Evolutionary conservation across 192 early-diverging fungal species (phyloP).

Genomic region (Lobosporangium transversale): DNA sequence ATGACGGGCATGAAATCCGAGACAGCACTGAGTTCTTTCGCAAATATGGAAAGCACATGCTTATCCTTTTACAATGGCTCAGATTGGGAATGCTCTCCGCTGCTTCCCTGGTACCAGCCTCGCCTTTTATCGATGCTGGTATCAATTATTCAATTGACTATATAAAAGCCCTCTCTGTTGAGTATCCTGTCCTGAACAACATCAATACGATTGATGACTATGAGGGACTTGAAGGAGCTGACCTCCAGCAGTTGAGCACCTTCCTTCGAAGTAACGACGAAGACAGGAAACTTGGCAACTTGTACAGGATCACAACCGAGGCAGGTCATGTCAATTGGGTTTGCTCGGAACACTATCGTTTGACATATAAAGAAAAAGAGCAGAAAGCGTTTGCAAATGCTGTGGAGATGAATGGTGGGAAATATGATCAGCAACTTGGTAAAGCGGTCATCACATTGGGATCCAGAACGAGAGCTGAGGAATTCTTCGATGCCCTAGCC

Average conservation of each 20-base stretch:
- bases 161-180: background rate
- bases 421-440: background rate
- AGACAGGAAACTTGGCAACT: too few relatives aligned
- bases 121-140: background rate
- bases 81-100: too few relatives aligned
- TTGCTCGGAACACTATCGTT: too few relatives aligned
- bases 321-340: constrained; percentile 15
- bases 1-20: too few relatives aligned
- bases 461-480: background rate
- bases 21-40: too few relatives aligned
- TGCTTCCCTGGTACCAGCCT: background rate
- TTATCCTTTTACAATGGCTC: too few relatives aligned
- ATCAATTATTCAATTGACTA: background rate
- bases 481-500: background rate
- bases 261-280: constrained; percentile 2
- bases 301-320: too few relatives aligned
- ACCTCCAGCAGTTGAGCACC: background rate
- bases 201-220: constrained; percentile 4
- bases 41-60: too few relatives aligned
- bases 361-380: too few relatives aligned
- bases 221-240: too few relatives aligned
- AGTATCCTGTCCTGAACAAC: background rate
- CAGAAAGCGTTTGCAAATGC: too few relatives aligned
- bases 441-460: background rate
- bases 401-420: too few relatives aligned